Percentiles rank a stretch among this genome's conserved stretches.
phyloP scores from a whole-genome alignment of 2,329 filamentous ascomycete species.

The Byssochlamys sp. region DNA sequence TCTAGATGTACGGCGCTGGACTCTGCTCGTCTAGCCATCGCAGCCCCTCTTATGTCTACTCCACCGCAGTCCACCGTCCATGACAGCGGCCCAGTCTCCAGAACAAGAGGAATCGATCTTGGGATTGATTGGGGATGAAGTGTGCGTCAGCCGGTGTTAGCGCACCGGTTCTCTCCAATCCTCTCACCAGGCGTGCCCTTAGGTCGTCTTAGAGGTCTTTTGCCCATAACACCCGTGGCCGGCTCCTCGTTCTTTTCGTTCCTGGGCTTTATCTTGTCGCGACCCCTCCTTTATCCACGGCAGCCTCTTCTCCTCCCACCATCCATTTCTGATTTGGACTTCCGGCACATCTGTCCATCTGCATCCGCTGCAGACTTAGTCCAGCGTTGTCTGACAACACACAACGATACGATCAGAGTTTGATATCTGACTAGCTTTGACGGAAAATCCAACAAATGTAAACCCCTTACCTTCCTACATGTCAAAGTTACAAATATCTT shows the following conservation, averaged over 20 bases:
- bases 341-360: background rate
- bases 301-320: background rate
- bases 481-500: background rate
- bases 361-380: background rate
- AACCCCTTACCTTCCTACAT: background rate
- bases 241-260: constrained; percentile 1
- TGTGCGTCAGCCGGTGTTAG: constrained; percentile 5
- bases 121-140: background rate
- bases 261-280: constrained; percentile 2
- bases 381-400: background rate
- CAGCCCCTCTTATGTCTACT: constrained; percentile 1
- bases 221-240: constrained; percentile 2
- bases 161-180: constrained; percentile 6
- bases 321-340: background rate
- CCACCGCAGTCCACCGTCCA: background rate
- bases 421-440: background rate
- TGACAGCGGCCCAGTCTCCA: background rate
- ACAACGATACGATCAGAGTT: background rate
- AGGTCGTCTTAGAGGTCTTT: constrained; percentile 1
- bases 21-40: background rate
- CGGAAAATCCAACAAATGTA: background rate
- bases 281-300: constrained; percentile 2
- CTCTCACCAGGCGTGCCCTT: background rate
- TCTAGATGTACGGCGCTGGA: constrained; percentile 1
- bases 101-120: background rate